phyloP scores from a whole-genome alignment of 2,329 filamentous ascomycete species.

The Fusarium secorum region DNA sequence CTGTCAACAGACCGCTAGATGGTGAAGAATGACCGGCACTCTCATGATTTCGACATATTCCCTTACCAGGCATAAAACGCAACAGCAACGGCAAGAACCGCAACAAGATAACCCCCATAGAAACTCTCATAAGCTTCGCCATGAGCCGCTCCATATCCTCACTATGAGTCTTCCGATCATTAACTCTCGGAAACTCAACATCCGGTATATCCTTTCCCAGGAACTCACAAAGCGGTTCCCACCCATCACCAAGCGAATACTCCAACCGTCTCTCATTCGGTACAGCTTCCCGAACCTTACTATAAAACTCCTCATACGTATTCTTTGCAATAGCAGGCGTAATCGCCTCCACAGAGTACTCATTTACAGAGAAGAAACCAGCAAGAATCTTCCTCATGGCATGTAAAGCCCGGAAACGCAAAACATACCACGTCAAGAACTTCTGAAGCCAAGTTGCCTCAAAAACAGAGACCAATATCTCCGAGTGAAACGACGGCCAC shows the following conservation, averaged over 20 bases:
- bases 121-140: neutral
- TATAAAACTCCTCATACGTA: neutral
- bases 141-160: neutral
- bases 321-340: neutral
- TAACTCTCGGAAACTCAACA: conserved; percentile 2
- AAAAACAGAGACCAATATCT: neutral
- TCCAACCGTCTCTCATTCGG: neutral
- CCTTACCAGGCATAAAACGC: neutral
- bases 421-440: neutral
- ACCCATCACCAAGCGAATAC: conserved; percentile 4
- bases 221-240: conserved; percentile 16
- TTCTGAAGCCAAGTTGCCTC: neutral
- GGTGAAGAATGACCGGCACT: rapidly evolving
- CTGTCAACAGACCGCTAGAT: rapidly evolving
- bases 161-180: conserved; percentile 1
- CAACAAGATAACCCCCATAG: neutral
- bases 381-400: conserved; percentile 3
- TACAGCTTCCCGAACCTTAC: neutral
- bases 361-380: neutral
- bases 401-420: neutral
- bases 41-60: rapidly evolving
- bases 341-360: neutral
- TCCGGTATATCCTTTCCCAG: conserved; percentile 7
- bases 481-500: neutral
- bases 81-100: neutral